phyloP scores from a whole-genome alignment of 768 basidiomycete species.

The Lepiota brunneoincarnata region DNA sequence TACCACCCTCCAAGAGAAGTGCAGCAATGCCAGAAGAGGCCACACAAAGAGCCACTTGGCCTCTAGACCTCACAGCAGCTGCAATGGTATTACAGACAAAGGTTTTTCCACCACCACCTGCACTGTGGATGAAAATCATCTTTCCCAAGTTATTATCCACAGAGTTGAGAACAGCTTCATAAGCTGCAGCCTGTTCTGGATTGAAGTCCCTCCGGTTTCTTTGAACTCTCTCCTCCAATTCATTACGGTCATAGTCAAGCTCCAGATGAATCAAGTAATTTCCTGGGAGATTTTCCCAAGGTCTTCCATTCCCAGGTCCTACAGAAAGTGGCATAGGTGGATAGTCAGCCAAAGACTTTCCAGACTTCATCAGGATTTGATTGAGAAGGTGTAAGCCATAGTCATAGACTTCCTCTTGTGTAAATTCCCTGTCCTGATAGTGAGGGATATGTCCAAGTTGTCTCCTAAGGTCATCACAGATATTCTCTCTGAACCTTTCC shows the following conservation, averaged over 20 bases:
- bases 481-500: constrained; percentile 28
- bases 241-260: constrained; percentile 21
- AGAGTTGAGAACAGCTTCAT: constrained; percentile 25
- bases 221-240: not conserved
- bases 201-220: constrained; percentile 16
- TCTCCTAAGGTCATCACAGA: too few relatives aligned
- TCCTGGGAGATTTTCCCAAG: constrained; percentile 22
- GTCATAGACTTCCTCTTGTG: too few relatives aligned
- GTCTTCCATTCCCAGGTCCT: not conserved
- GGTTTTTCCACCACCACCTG: constrained; percentile 45
- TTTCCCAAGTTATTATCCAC: constrained; percentile 16
- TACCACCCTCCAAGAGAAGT: not conserved
- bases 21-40: constrained; percentile 47
- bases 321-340: constrained; percentile 29
- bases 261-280: constrained; percentile 34
- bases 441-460: constrained; percentile 9
- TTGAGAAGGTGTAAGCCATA: too few relatives aligned
- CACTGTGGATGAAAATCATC: constrained; percentile 38
- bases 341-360: constrained; percentile 20
- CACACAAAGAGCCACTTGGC: constrained; percentile 40
- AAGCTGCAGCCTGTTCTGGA: constrained; percentile 25
- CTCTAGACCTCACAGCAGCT: constrained; percentile 20
- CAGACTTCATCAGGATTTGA: constrained; percentile 23
- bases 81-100: constrained; percentile 37
- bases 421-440: constrained; percentile 7